A percentile compares a stretch with the other conserved stretches of the same genome.
Conservation (phyloP, 306 rosid species). For the Lupinus albus region DNA sequence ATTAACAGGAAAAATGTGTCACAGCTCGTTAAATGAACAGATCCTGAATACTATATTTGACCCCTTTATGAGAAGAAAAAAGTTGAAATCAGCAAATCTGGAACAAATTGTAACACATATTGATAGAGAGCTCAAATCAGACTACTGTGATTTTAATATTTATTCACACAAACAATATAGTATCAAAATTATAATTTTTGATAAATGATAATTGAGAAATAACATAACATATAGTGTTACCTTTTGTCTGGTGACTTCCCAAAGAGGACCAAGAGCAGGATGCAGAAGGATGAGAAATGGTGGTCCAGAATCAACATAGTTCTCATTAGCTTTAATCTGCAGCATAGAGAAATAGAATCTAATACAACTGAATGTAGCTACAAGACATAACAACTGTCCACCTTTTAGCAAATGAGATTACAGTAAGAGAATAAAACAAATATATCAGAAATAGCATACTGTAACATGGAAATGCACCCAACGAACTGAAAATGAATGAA, state of each 20-base stretch:
- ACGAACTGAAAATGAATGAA: constrained; percentile 28
- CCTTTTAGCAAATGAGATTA: constrained; percentile 12
- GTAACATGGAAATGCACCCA: constrained; percentile 33
- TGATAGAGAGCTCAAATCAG: constrained; percentile 10
- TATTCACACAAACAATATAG: constrained; percentile 11
- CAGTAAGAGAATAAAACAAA: constrained; percentile 5
- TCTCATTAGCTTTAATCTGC: constrained; percentile 82
- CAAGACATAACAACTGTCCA: constrained; percentile 14
- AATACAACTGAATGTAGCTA: constrained; percentile 25
- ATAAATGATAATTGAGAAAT: constrained; percentile 26
- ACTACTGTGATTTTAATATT: background rate
- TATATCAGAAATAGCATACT: constrained; percentile 28
- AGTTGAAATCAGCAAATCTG: constrained; percentile 27
- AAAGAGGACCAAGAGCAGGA: constrained; percentile 98
- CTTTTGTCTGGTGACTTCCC: constrained; percentile 93
- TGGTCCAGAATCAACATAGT: constrained; percentile 76
- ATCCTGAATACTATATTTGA: constrained; percentile 21
- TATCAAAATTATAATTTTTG: constrained; percentile 30
- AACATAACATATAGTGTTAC: constrained; percentile 44
- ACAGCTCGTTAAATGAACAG: background rate
- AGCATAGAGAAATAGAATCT: constrained; percentile 30
- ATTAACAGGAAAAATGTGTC: constrained; percentile 10
- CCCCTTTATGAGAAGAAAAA: constrained; percentile 4
- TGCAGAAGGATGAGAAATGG: constrained; percentile 91
- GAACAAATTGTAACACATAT: background rate